Conservation (phyloP, 2,329 filamentous ascomycete genomes). For the Xylariaceae sp. region DNA sequence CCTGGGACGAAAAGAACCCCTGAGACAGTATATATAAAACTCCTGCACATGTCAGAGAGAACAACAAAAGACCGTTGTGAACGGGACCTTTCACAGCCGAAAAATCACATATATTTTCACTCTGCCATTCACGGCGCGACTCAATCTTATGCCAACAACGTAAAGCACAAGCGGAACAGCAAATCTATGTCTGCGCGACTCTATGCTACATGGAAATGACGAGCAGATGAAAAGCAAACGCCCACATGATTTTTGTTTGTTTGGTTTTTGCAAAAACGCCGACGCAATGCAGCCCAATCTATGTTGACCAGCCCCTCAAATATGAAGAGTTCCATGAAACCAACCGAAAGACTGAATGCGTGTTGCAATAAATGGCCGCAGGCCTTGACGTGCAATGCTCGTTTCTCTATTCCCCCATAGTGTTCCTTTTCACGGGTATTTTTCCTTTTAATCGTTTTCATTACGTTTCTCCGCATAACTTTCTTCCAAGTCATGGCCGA, state of each 20-base stretch:
- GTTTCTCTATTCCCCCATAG: background rate
- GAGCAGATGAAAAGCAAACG: constrained; percentile 1
- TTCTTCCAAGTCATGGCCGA: background rate
- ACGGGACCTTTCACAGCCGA: background rate
- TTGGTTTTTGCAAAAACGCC: constrained; percentile 17
- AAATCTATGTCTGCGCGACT: constrained; percentile 1
- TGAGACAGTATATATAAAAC: background rate
- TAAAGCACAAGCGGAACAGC: background rate
- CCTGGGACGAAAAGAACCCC: background rate
- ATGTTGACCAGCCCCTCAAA: background rate
- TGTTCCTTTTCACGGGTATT: background rate
- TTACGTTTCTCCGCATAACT: background rate
- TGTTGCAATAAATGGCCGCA: background rate
- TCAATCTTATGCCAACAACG: background rate
- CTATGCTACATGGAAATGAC: constrained; percentile 6
- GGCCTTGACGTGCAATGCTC: background rate
- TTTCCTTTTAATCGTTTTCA: background rate
- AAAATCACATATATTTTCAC: background rate
- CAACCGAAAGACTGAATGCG: background rate
- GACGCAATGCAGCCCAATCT: constrained; percentile 13
- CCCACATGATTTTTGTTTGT: constrained; percentile 7
- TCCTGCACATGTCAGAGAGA: background rate
- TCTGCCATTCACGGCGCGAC: background rate
- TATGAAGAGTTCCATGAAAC: constrained; percentile 2
- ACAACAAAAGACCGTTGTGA: background rate